A percentile compares a stretch with the other conserved stretches of the same genome.
Conservation (phyloP, 352 stramenopile genomes). For the Pythium aquatile region DNA sequence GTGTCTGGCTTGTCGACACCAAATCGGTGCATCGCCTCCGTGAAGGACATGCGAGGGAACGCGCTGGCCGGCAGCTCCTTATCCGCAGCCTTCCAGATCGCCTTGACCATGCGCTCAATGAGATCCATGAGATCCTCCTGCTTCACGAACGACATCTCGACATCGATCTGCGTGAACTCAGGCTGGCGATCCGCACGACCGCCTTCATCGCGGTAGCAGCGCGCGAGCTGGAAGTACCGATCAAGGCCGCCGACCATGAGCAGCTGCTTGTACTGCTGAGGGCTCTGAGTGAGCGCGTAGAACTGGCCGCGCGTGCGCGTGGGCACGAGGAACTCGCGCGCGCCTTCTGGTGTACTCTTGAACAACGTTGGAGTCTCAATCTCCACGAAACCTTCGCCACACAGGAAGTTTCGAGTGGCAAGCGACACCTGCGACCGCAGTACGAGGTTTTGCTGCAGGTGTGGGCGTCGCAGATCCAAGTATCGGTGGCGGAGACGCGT, state of each 20-base stretch:
- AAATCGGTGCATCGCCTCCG: conserved; percentile 76
- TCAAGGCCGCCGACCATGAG: conserved; percentile 89
- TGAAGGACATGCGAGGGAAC: conserved; percentile 72
- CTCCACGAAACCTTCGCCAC: conserved; percentile 73
- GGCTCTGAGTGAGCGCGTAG: conserved; percentile 88
- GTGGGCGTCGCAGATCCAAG: conserved; percentile 71
- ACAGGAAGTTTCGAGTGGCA: conserved; percentile 67
- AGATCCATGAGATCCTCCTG: conserved; percentile 72
- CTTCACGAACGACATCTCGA: conserved; percentile 88
- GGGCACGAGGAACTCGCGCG: conserved; percentile 84
- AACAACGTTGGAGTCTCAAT: conserved; percentile 90
- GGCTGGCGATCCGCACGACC: conserved; percentile 86
- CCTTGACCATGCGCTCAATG: conserved; percentile 71
- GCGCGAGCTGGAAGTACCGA: conserved; percentile 88
- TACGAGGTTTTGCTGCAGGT: conserved; percentile 79
- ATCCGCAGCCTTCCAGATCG: conserved; percentile 55
- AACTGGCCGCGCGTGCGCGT: conserved; percentile 66
- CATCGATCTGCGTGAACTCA: conserved; percentile 91
- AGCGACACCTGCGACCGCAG: conserved; percentile 73
- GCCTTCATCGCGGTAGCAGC: conserved; percentile 89
- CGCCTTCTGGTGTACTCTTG: conserved; percentile 86
- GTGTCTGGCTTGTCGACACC: conserved; percentile 88
- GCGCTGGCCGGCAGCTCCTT: conserved; percentile 38
- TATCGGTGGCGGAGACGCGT: conserved; percentile 77
- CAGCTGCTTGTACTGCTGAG: conserved; percentile 92